Conservation (phyloP, 1,139 yeast species). For the Candida frijolesensis region DNA sequence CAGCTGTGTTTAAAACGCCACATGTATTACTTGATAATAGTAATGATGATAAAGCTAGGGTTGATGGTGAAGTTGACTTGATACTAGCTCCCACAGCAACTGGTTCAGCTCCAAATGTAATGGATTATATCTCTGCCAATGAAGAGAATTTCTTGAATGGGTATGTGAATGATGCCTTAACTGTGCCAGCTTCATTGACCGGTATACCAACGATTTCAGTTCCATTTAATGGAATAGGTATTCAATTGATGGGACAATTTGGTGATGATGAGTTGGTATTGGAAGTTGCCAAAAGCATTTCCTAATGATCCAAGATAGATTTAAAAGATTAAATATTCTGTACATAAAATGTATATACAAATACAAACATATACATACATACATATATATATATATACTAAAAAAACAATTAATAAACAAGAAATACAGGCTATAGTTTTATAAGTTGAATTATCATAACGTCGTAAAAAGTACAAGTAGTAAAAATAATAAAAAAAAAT, state of each 20-base stretch:
- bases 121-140: conserved; percentile 37
- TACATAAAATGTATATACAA: conserved; percentile 10
- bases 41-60: not conserved
- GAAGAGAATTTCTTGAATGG: conserved; percentile 55
- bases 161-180: conserved; percentile 79
- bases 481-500: not conserved
- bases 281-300: conserved; percentile 26
- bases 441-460: conserved; percentile 41
- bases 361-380: not conserved
- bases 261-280: conserved; percentile 76
- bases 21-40: conserved; percentile 40
- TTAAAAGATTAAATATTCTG: conserved; percentile 2
- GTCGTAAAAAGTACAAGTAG: conserved; percentile 23
- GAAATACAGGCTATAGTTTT: conserved; percentile 1
- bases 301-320: conserved; percentile 7
- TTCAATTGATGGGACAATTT: conserved; percentile 84
- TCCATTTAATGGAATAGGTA: conserved; percentile 59
- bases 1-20: conserved; percentile 55
- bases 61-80: conserved; percentile 58
- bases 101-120: conserved; percentile 56
- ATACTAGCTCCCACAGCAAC: conserved; percentile 74
- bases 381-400: not conserved
- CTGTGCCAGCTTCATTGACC: conserved; percentile 89
- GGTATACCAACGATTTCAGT: conserved; percentile 85
- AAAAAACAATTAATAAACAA: not conserved